Evolutionary conservation across 495 filamentous ascomycete genomes (phyloP), one percentile per base, ranked within the genome.

Genomic region (Trichoderma orchidacearum): DNA sequence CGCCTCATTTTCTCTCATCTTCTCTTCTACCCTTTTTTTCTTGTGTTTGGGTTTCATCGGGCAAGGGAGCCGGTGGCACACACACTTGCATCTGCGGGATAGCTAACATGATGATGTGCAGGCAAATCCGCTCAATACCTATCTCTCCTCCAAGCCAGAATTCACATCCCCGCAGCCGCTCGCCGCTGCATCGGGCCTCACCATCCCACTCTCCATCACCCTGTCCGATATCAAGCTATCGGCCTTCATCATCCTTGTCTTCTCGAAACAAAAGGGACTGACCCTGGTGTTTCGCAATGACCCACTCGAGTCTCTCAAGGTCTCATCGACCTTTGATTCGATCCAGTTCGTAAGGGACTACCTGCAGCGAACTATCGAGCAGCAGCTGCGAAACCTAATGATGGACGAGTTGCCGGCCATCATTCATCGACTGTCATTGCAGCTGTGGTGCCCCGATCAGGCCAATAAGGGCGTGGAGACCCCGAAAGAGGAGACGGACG

Each of bases 281-380:
- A 98, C 93, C 0, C 75, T 98, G 32, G 93, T 98, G 5, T 98
- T 98, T 62, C 86, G 93, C 60, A 97, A 98, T 77, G 93, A 98
- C 69, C 93, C 93, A 2, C 82, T 98, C 54, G 93, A 98, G 63
- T 96, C 90, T 13, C 83, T 98, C 60, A 97, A 96, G 74, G 93
- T 98, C 59, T 96, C 93, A 2, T 95, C 90, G 57, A 98, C 93
- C 27, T 98, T 97, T 68, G 93, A 98, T 72, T 95, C 93, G 11
- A 98, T 98, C 62, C 92, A 92, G 9, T 98, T 97, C 62, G 92
- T 98, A 55, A 84, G 92, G 56, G 92, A 97, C 65, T 98, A 96
- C 69, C 75, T 98, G 50, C 93, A 98, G 64, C 90, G 87, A 64
- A 94, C 92, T 56, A 98, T 98, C 63, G 93, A 98, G 70, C 84